Base-by-base conservation (phyloP, 345 rosid species). In the Arabidopsis thaliana region DNA sequence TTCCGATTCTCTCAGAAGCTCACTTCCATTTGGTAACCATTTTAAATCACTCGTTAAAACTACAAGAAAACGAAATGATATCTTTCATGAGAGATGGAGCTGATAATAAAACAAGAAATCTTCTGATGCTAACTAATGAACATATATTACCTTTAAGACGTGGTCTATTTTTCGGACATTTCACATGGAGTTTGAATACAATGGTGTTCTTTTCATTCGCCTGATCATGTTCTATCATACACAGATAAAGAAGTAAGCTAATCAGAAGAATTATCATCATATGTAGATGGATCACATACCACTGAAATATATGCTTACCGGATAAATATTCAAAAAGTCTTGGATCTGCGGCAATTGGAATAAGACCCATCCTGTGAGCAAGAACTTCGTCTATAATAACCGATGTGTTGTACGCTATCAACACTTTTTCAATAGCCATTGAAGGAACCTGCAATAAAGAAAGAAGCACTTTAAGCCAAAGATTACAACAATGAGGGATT, bases 361-460 rank as follows among this genome's bases (percentile, higher is more conserved):
- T 82, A 37, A 94, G 93, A 74, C 99, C 99, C 82, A 95, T 81
- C 78, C 97, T 87, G 65, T 92, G 99, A 53, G 99, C 83, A 81
- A 92, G 97, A 73, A 95, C 96, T 81, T 95, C 99, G 48, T 95
- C 99, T 81, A 86, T 90, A 64, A 95, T 61, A 41, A 90, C 67
- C 2, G 98, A 95, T 32, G 99, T 90, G 76, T 95, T 95, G 77
- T 92, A 85, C 61, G 97, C 96, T 60, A 95, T 78, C 49, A 95
- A 69, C 53, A 95, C 98, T 74, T 92, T 92, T 69, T 95, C 99
- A 75, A 95, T 90, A 60, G 98, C 98, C 97, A 95, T 89, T 14
- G 98, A 73, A n/a, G 98, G 97, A 82, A 92, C 68, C 99, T 91
- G 80, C 68, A 82, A 33, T 8, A 44, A 76, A 44, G 14, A 64